A percentile compares a stretch with the other conserved stretches of the same genome.
Conservation (phyloP, 495 filamentous ascomycete genomes). For the Podospora conica region DNA sequence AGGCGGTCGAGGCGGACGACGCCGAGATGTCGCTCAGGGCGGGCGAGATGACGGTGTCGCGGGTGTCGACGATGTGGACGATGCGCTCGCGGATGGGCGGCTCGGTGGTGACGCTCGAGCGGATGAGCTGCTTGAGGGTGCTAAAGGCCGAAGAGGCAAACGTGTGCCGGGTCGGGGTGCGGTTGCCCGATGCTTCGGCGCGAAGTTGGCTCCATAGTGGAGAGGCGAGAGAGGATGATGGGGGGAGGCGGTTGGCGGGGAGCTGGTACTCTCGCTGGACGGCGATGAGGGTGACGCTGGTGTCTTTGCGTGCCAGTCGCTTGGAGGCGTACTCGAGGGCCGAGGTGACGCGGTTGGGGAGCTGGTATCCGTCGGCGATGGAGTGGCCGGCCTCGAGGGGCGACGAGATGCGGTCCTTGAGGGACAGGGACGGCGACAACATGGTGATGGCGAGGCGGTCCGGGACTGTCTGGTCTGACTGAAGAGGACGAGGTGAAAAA, state of each 20-base stretch:
- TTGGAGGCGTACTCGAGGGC: conserved; percentile 49
- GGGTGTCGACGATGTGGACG: conserved; percentile 14
- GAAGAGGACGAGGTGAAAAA: neutral
- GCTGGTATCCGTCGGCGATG: conserved; percentile 41
- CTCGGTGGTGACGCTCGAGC: conserved; percentile 23
- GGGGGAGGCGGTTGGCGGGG: conserved; percentile 22
- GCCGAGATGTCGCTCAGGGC: conserved; percentile 27
- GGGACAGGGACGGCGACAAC: conserved; percentile 21
- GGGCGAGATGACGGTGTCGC: conserved; percentile 24
- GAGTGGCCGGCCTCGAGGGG: conserved; percentile 50
- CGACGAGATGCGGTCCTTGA: conserved; percentile 47
- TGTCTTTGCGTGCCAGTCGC: conserved; percentile 39
- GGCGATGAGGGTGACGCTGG: conserved; percentile 44
- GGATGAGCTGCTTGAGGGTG: conserved; percentile 37
- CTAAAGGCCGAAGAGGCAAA: conserved; percentile 27
- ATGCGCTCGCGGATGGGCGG: conserved; percentile 23
- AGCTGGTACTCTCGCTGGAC: conserved; percentile 46
- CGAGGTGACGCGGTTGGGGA: conserved; percentile 37
- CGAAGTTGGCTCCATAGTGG: conserved; percentile 13
- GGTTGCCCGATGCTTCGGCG: conserved; percentile 25
- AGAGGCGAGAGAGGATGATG: conserved; percentile 16
- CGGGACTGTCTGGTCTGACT: neutral
- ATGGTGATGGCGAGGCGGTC: neutral
- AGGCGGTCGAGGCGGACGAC: conserved; percentile 18
- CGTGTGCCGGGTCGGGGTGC: conserved; percentile 23